These are phyloP conservation scores for Punica granatum DNA, from an alignment of 345 rosid species.

Conservation along the genomic window DNA sequence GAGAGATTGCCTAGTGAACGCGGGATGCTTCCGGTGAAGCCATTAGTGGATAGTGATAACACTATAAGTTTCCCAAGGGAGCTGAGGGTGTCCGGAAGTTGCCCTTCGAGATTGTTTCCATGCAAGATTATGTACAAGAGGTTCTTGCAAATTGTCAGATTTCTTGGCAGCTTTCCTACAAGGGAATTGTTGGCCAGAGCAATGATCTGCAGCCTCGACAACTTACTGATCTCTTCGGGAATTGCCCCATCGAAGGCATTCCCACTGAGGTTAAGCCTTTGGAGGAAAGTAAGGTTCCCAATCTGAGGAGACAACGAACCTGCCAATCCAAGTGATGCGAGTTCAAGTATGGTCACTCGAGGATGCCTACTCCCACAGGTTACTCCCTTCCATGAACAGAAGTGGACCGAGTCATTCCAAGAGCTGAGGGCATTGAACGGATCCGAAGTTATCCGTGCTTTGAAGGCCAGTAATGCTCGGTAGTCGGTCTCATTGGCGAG, in stretches of 20 bases:
- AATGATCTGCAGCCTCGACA: slow-evolving; percentile 10
- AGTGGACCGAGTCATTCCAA: slow-evolving; percentile 15
- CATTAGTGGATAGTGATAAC: neutral
- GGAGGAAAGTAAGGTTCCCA: slow-evolving; percentile 20
- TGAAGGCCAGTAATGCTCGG: slow-evolving; percentile 7
- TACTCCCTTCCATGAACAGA: slow-evolving; percentile 13
- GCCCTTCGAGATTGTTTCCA: slow-evolving; percentile 8
- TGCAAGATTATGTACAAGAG: neutral
- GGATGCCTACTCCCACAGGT: slow-evolving; percentile 3
- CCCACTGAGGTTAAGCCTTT: neutral
- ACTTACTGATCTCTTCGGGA: slow-evolving; percentile 12
- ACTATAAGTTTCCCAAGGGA: neutral
- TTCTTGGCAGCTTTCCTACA: slow-evolving; percentile 6
- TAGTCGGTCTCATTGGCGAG: slow-evolving; percentile 9
- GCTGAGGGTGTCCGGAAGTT: slow-evolving; percentile 11
- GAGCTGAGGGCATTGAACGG: slow-evolving; percentile 10
- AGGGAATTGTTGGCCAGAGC: slow-evolving; percentile 9
- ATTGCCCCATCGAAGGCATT: slow-evolving; percentile 16
- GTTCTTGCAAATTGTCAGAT: slow-evolving; percentile 5
- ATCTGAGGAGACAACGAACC: slow-evolving; percentile 16
- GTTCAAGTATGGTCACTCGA: slow-evolving; percentile 10
- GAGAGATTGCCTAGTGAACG: slow-evolving; percentile 15
- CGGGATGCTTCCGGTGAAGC: slow-evolving; percentile 12
- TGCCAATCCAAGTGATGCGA: neutral
- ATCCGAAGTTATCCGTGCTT: slow-evolving; percentile 6